Evolutionary conservation across 2,329 filamentous ascomycete genomes (phyloP), one percentile per base, ranked within the genome.

Genomic region (Pseudohalonectria lignicola): DNA sequence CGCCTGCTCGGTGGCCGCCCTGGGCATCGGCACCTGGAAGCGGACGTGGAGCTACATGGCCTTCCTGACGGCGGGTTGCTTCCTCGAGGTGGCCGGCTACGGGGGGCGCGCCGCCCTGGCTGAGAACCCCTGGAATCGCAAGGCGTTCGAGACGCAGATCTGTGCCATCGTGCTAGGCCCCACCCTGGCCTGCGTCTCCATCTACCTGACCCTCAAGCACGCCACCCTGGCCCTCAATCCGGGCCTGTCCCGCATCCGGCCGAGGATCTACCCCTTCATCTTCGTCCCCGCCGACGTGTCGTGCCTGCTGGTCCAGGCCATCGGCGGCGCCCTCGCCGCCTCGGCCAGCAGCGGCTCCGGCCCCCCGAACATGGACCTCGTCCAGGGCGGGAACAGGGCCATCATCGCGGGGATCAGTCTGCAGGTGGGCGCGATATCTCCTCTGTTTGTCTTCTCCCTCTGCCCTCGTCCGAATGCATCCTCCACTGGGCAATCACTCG

Each of bases 201-300:
- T 80, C 54, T 81, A 80, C 59, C 67, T 81, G 19, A 77, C 71
- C 4, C 67, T 80, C 42, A 76, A 77, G 53, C 74, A 78, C 60
- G 54, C 74, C 45, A 63, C 67, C 41, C 56, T 71, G 25, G 55
- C 63, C 34, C 59, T 74, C 43, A 62, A 60, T 53, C 64, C 71
- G 8, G 31, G 46, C 28, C 59, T 72, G 38, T 74, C 71, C n/a
- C 66, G 68, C 44, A 48, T 76, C 40, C 60, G 59, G 4, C 66
- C 72, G 15, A 55, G 53, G n/a, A 61, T 63, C 46, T 76, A 73
- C 52, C 72, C 73, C 4, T 61, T 65, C 48, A 56, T 76, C 56
- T 77, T 76, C 57, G 66, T 76, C n/a, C 67, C 69, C 38, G 69
- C 67, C 53, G 74, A 78, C 53, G 55, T 77, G 16, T 67, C 68